A percentile compares a stretch with the other conserved stretches of the same genome.
Evolutionary conservation across 441 rosid species (phyloP).

Genomic region (Aquilaria agallochum): DNA sequence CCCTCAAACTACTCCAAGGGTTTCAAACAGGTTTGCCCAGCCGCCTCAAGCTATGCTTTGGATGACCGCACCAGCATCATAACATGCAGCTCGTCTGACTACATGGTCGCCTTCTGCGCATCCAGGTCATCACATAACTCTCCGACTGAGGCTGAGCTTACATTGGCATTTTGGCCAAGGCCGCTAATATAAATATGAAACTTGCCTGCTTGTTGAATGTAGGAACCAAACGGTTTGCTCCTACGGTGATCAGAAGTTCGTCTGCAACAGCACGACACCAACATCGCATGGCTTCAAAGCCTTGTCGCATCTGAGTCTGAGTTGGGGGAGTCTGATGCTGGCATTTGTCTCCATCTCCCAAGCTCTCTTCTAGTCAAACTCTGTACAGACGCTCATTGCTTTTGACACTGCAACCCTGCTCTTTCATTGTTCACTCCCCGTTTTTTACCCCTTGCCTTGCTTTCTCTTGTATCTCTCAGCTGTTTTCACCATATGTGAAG

Average conservation of each 20-base stretch:
- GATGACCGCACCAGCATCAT: slow-evolving; percentile 40
- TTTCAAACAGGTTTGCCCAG: slow-evolving; percentile 60
- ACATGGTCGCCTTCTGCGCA: slow-evolving; percentile 53
- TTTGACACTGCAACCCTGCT: too few species aligned
- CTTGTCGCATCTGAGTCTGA: slow-evolving; percentile 10
- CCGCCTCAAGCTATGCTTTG: slow-evolving; percentile 54
- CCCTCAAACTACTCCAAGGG: slow-evolving; percentile 50
- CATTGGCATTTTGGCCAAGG: neutral
- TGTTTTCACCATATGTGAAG: too few species aligned
- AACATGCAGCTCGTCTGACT: slow-evolving; percentile 47
- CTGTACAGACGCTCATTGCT: slow-evolving; percentile 1
- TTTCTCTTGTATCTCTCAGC: too few species aligned
- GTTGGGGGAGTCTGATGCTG: slow-evolving; percentile 34
- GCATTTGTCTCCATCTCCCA: slow-evolving; percentile 18
- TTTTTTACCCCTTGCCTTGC: too few species aligned
- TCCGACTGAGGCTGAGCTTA: neutral
- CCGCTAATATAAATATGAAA: neutral
- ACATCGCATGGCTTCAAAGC: slow-evolving; percentile 22
- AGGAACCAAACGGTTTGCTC: slow-evolving; percentile 56
- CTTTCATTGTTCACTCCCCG: too few species aligned
- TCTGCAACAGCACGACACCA: slow-evolving; percentile 20
- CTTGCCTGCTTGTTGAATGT: slow-evolving; percentile 3
- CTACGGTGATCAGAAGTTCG: slow-evolving; percentile 34
- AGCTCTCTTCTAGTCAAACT: slow-evolving; percentile 17
- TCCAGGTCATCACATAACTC: slow-evolving; percentile 30